Base-by-base conservation (phyloP, 352 stramenopile genomes). In the Pythium rhizo-oryzae region DNA sequence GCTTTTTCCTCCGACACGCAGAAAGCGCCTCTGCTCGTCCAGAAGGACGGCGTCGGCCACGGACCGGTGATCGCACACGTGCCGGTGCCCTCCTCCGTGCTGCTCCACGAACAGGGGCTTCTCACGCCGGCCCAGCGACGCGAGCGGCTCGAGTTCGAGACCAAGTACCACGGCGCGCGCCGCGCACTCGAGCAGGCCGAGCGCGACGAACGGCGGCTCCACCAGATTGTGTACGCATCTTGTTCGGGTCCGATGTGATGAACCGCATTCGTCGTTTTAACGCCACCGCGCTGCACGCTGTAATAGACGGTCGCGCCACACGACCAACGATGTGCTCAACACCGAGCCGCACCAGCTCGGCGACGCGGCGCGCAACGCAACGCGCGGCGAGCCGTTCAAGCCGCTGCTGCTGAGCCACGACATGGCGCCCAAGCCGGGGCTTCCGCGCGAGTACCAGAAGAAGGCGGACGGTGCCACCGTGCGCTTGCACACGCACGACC, bases 91-190 rank as follows among this genome's bases (percentile, higher is more conserved):
- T 25, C 43, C 13, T 89, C 84, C 0, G 74, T 91, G 16, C 54
- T 86, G 56, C 59, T 94, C 4, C 80, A 79, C n/a, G 84, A 94
- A 79, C 47, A 69, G 18, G 84, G 86, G 0, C 68, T 93, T 21
- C 89, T 93, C 81, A 89, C 75, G 0, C 83, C 86, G 3, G 75
- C 84, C 25, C 80, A 94, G 56, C 80, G 86, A 8, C 81, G 86
- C 18, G 84, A 94, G 62, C 76, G 84, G 21, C 80, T 86, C 16
- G 69, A 83, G 4, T 93, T 93, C 43, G 81, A 89, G 55, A 85
- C 77, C 19, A 70, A 85, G 18, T 87, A 84, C 59, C 70, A 85
- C 61, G 73, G 66, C 21, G 86, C 84, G 16, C 76, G 80, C 4
- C 75, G 77, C 6, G 77, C 84, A 12, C 69, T 91, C 4, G 79